Evolutionary conservation across 345 rosid genomes (phyloP).

Genomic region (Linum lewisii): DNA sequence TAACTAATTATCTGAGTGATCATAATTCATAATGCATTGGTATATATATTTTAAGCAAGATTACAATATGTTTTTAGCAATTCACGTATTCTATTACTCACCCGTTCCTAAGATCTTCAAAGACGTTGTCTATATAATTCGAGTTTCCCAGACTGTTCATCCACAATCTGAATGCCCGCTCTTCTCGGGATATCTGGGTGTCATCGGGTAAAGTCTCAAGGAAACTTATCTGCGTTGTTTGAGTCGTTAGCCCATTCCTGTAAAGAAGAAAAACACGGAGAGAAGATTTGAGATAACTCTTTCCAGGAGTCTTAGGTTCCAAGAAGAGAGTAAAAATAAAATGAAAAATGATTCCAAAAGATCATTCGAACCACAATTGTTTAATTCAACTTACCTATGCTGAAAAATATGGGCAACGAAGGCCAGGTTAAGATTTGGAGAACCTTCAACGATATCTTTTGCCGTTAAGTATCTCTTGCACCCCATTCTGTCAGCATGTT

Average conservation of each 20-base stretch:
- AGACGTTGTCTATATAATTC: constrained; percentile 64
- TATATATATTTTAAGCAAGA: too few relatives aligned
- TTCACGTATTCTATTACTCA: constrained; percentile 20
- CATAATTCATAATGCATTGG: too few relatives aligned
- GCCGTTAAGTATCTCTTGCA: constrained; percentile 95
- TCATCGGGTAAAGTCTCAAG: constrained; percentile 76
- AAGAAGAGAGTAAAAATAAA: not conserved
- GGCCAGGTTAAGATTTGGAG: constrained; percentile 95
- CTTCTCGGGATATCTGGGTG: constrained; percentile 84
- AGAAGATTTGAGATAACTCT: constrained; percentile 8
- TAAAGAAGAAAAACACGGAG: constrained; percentile 8
- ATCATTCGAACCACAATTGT: not conserved
- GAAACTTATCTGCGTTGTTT: constrained; percentile 74
- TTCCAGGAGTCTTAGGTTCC: not conserved
- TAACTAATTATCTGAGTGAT: too few relatives aligned
- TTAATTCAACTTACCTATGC: constrained; percentile 55
- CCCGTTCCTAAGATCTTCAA: constrained; percentile 99
- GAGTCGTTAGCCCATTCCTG: constrained; percentile 90
- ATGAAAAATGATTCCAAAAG: not conserved
- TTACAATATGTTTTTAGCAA: not conserved
- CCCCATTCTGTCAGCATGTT: constrained; percentile 96
- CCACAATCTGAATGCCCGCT: constrained; percentile 93
- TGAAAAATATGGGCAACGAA: constrained; percentile 97
- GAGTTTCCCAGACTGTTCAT: constrained; percentile 86
- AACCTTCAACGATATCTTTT: constrained; percentile 90